Percentiles rank a stretch among this genome's conserved stretches.
Conservation (phyloP, 306 rosid genomes). For the Quercus ilex region DNA sequence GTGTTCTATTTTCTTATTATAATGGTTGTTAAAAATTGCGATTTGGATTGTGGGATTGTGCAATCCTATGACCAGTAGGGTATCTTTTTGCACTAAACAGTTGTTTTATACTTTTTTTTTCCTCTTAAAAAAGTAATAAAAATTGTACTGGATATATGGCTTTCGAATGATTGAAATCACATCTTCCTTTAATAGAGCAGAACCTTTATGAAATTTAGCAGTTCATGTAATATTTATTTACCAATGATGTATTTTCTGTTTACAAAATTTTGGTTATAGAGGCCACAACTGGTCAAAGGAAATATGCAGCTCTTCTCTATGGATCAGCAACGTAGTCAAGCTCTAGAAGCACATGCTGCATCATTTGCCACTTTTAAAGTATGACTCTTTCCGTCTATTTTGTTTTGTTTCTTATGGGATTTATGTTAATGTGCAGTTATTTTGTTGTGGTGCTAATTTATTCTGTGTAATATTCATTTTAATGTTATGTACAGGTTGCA, state of each 20-base stretch:
- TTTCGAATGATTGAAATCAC: background rate
- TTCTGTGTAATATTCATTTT: constrained; percentile 10
- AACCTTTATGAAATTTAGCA: background rate
- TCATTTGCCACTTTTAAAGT: constrained; percentile 69
- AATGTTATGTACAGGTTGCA: constrained; percentile 44
- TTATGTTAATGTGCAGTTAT: constrained; percentile 13
- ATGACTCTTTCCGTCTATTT: constrained; percentile 14
- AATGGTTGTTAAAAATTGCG: background rate
- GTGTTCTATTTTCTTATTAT: background rate
- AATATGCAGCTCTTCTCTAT: constrained; percentile 82
- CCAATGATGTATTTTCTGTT: background rate
- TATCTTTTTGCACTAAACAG: background rate
- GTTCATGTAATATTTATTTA: background rate
- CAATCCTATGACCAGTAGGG: background rate
- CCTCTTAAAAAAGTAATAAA: background rate
- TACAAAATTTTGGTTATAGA: constrained; percentile 36
- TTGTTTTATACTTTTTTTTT: background rate
- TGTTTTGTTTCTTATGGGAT: constrained; percentile 9
- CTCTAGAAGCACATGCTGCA: constrained; percentile 93
- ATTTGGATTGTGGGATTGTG: too few species aligned
- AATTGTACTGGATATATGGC: background rate
- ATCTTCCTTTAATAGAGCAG: background rate
- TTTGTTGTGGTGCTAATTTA: constrained; percentile 8
- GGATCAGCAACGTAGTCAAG: constrained; percentile 84
- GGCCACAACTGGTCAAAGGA: constrained; percentile 84